Evolutionary conservation across 805 yeast species (phyloP).

Genomic region (Candida taoyuanica): DNA sequence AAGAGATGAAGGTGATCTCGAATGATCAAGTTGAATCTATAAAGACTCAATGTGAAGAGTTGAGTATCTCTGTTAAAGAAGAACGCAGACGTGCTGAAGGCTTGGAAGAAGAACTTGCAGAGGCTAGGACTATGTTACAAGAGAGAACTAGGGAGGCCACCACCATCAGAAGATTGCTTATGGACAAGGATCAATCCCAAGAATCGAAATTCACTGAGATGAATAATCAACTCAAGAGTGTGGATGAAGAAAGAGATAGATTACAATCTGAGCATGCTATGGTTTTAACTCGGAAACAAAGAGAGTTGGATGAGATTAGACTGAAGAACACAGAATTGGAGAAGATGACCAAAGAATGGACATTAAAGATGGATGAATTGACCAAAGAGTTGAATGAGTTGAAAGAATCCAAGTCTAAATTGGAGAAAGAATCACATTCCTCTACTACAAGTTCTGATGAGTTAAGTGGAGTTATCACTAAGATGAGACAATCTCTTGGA

Average conservation of each 20-base stretch:
- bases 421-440: slow-evolving; percentile 26
- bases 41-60: slow-evolving; percentile 70
- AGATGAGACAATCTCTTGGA: slow-evolving; percentile 51
- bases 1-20: slow-evolving; percentile 31
- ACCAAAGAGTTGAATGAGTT: slow-evolving; percentile 29
- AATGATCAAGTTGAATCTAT: slow-evolving; percentile 43
- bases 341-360: slow-evolving; percentile 32
- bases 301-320: slow-evolving; percentile 62
- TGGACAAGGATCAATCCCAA: slow-evolving; percentile 62
- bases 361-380: slow-evolving; percentile 32
- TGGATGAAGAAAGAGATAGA: slow-evolving; percentile 57
- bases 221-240: slow-evolving; percentile 43
- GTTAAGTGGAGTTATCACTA: slow-evolving; percentile 30
- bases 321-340: slow-evolving; percentile 39
- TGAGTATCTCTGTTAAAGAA: slow-evolving; percentile 64
- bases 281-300: slow-evolving; percentile 48
- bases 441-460: slow-evolving; percentile 29
- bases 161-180: slow-evolving; percentile 61
- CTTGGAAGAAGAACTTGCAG: slow-evolving; percentile 78
- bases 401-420: slow-evolving; percentile 26
- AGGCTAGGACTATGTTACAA: slow-evolving; percentile 64
- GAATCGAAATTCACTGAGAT: slow-evolving; percentile 50
- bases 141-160: slow-evolving; percentile 78
- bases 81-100: slow-evolving; percentile 54
- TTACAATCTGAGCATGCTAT: slow-evolving; percentile 50